Conservation (phyloP, 2,329 filamentous ascomycete genomes). For the Fusarium continuum region DNA sequence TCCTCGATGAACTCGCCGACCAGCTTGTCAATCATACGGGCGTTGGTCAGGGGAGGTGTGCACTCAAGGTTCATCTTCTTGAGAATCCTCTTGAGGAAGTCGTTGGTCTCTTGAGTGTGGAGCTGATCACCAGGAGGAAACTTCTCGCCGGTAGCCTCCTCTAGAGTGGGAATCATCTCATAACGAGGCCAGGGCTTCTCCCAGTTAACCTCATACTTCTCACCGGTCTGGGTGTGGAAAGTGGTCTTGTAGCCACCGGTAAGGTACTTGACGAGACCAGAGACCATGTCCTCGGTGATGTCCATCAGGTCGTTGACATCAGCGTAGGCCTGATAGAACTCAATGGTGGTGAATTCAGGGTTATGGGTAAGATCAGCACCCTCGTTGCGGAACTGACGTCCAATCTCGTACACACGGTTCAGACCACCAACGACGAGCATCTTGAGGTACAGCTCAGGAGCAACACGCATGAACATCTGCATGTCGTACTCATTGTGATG, state of each 20-base stretch:
- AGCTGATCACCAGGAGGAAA: conserved; percentile 91
- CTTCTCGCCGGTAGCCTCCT: conserved; percentile 89
- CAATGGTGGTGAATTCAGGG: conserved; percentile 94
- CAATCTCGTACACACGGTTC: conserved; percentile 94
- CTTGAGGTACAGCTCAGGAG: conserved; percentile 97
- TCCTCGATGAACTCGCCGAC: conserved; percentile 95
- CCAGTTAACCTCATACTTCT: conserved; percentile 95
- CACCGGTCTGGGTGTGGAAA: conserved; percentile 86
- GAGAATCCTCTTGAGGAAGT: conserved; percentile 84
- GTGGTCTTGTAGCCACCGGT: conserved; percentile 86
- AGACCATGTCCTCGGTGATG: conserved; percentile 92
- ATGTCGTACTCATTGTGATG: conserved; percentile 96
- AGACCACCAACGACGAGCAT: conserved; percentile 93
- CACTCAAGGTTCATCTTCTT: conserved; percentile 93
- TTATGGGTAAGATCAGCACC: conserved; percentile 82
- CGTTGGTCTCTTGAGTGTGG: conserved; percentile 87
- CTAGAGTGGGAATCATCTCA: conserved; percentile 88
- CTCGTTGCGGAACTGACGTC: conserved; percentile 95
- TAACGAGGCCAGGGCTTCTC: conserved; percentile 90
- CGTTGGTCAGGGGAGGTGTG: conserved; percentile 88
- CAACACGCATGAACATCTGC: conserved; percentile 93
- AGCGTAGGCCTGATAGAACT: conserved; percentile 96
- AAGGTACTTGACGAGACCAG: conserved; percentile 85
- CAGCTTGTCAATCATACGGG: conserved; percentile 95
- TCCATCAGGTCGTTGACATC: conserved; percentile 86